These are phyloP conservation scores for Trametes cubensis DNA, from an alignment of 768 basidiomycete species.

Conservation along the genomic window DNA sequence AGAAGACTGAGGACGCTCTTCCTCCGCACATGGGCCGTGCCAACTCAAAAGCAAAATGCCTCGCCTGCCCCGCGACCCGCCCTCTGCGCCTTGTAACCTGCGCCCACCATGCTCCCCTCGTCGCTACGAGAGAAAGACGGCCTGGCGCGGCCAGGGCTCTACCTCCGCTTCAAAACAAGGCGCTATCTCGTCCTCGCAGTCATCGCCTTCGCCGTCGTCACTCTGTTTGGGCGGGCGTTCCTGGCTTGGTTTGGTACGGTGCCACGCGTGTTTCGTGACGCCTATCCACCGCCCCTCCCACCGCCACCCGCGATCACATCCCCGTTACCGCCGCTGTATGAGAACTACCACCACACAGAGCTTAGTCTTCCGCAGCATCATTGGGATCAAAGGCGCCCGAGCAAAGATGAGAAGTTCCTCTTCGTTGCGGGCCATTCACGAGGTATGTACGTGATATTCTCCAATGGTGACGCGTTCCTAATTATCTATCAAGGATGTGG, in stretches of 20 bases:
- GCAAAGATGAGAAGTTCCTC: slow-evolving; percentile 8
- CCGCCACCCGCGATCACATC: not conserved
- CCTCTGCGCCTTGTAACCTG: not conserved
- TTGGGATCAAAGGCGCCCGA: not conserved
- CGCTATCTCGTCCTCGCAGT: slow-evolving; percentile 9
- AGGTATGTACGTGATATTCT: not conserved
- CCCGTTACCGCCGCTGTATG: slow-evolving; percentile 12
- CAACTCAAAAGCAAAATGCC: not conserved
- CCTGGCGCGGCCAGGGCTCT: not conserved
- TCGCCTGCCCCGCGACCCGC: not conserved
- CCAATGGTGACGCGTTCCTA: not conserved
- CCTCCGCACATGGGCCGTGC: not conserved
- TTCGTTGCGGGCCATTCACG: slow-evolving; percentile 15
- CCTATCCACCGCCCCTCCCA: not conserved
- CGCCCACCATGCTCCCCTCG: slow-evolving; percentile 9
- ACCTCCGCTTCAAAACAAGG: slow-evolving; percentile 3
- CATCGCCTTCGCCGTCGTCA: not conserved
- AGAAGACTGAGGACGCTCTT: no score
- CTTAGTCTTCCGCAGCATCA: slow-evolving; percentile 5
- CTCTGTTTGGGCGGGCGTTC: not conserved
- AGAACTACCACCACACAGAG: not conserved
- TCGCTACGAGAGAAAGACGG: slow-evolving; percentile 1
- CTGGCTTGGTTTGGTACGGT: not conserved
- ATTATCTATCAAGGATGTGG: slow-evolving; percentile 36
- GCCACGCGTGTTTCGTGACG: not conserved